Percentiles rank a stretch among this genome's conserved stretches.
Conservation (phyloP, 2,329 filamentous ascomycete genomes). For the Coniochaeta hoffmannii region DNA sequence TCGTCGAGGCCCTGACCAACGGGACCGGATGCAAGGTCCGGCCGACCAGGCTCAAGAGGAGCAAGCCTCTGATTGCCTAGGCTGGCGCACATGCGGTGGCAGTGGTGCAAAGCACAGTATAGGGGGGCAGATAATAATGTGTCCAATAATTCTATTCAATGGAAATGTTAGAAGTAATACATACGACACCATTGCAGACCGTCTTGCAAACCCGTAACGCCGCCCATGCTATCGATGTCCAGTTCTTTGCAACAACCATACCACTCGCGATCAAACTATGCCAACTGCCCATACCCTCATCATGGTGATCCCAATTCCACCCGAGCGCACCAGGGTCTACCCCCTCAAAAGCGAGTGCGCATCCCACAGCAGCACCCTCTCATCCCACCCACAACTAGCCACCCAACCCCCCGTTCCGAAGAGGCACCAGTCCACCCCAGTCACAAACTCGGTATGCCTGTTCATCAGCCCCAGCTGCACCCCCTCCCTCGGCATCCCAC, state of each 20-base stretch:
- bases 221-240: not conserved
- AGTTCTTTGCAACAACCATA: not conserved
- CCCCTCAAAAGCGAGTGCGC: constrained; percentile 43
- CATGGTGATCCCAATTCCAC: not conserved
- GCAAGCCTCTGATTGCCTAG: not conserved
- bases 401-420: constrained; percentile 96
- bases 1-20: not conserved
- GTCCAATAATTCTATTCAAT: not conserved
- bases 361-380: constrained; percentile 87
- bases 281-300: too few species aligned
- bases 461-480: constrained; percentile 82
- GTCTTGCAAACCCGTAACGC: not conserved
- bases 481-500: too few species aligned
- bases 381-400: constrained; percentile 91
- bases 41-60: not conserved
- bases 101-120: not conserved
- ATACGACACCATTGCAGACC: not conserved
- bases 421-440: constrained; percentile 94
- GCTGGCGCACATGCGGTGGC: not conserved
- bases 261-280: too few species aligned
- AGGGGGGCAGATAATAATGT: not conserved
- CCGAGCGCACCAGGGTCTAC: not conserved
- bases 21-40: not conserved
- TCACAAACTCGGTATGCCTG: constrained; percentile 89
- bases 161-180: not conserved